phyloP scores from a whole-genome alignment of 257 asterid genomes.

The Cordia subcordata region DNA sequence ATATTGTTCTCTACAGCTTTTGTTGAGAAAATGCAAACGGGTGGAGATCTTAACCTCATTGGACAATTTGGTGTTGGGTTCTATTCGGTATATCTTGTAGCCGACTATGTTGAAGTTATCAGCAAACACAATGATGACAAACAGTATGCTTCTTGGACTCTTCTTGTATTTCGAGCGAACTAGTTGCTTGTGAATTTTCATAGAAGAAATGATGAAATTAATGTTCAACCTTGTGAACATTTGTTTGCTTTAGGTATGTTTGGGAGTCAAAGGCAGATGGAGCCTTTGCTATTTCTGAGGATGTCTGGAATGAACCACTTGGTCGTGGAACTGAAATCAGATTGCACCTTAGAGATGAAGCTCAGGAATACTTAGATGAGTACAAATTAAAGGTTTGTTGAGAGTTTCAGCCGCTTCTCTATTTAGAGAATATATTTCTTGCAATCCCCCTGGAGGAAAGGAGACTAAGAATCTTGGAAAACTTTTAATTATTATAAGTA shows the following conservation, averaged over 20 bases:
- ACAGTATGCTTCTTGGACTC: conserved; percentile 47
- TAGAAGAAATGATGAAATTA: neutral
- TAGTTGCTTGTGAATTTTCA: neutral
- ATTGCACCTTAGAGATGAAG: conserved; percentile 86
- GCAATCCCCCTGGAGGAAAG: too few relatives aligned
- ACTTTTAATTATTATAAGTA: too few relatives aligned
- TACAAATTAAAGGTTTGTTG: conserved; percentile 65
- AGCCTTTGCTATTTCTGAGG: conserved; percentile 88
- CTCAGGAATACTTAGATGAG: conserved; percentile 85
- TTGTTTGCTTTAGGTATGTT: conserved; percentile 49
- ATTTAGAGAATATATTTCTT: too few relatives aligned
- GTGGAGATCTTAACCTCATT: conserved; percentile 89
- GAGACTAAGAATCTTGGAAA: too few relatives aligned
- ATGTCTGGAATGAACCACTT: conserved; percentile 83
- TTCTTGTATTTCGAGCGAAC: neutral
- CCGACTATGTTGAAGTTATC: conserved; percentile 90
- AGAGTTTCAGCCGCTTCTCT: too few relatives aligned
- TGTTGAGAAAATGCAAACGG: conserved; percentile 94
- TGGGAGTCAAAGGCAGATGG: conserved; percentile 99
- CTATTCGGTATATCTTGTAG: conserved; percentile 91
- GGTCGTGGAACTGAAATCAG: conserved; percentile 95
- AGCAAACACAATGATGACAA: conserved; percentile 92
- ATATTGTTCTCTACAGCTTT: conserved; percentile 51
- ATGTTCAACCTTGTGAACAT: conserved; percentile 8
- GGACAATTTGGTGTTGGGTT: conserved; percentile 99